Evolutionary conservation across 345 rosid genomes (phyloP).

Genomic region (Orychophragmus violaceus): DNA sequence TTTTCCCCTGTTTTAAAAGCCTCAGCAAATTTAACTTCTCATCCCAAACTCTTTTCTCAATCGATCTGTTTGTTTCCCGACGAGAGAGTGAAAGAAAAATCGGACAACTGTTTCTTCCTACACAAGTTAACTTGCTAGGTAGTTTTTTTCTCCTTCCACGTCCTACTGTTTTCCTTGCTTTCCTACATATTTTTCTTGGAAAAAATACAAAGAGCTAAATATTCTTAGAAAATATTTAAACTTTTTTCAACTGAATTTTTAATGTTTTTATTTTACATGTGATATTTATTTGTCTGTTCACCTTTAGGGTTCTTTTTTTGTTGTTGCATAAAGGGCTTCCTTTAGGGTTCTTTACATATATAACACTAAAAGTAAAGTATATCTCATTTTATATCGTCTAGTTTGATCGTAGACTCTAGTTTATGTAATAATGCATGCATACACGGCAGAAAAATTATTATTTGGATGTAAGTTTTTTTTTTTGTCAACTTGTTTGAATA

Average conservation of each 20-base stretch:
- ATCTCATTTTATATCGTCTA: neutral
- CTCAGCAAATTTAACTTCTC: constrained; percentile 8
- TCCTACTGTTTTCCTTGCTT: neutral
- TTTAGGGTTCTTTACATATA: no score
- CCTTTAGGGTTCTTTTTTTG: neutral
- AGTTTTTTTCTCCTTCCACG: neutral
- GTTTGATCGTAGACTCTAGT: neutral
- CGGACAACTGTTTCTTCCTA: neutral
- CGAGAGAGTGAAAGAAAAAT: neutral
- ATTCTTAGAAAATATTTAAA: neutral
- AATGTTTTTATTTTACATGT: neutral
- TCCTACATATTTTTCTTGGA: neutral
- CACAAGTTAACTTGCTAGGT: constrained; percentile 20
- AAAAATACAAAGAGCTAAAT: neutral
- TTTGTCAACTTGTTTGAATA: no score
- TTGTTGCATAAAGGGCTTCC: no score
- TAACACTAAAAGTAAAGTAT: no score
- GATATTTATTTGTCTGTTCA: neutral
- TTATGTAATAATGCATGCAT: neutral
- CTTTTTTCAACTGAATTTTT: neutral
- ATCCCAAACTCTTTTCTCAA: neutral
- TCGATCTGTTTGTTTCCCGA: neutral
- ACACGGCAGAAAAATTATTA: no score
- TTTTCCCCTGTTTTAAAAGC: neutral
- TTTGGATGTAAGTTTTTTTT: no score